Conservation (phyloP, 1,139 yeast species). For the Debaryomyces sp. region DNA sequence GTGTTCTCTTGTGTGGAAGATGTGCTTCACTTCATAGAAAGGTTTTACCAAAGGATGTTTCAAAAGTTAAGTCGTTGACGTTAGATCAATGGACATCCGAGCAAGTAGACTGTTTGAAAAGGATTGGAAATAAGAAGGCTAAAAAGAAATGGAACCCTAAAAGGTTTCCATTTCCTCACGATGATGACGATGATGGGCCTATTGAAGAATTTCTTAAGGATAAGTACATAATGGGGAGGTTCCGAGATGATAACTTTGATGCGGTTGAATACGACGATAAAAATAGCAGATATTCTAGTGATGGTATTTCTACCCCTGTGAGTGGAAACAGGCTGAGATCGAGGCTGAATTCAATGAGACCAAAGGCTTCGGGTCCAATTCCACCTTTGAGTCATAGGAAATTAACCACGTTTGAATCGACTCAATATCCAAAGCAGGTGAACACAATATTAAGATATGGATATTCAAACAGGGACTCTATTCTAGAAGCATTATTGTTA, state of each 20-base stretch:
- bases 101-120: conserved; percentile 58
- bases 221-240: conserved; percentile 52
- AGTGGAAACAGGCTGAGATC: conserved; percentile 15
- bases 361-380: conserved; percentile 14
- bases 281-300: conserved; percentile 13
- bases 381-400: conserved; percentile 47
- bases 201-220: conserved; percentile 56
- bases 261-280: conserved; percentile 28
- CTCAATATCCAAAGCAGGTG: conserved; percentile 42
- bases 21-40: conserved; percentile 81
- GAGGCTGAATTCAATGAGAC: conserved; percentile 27
- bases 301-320: conserved; percentile 12
- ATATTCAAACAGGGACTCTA: conserved; percentile 46
- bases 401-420: conserved; percentile 45
- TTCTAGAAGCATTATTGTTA: conserved; percentile 52
- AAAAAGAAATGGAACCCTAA: conserved; percentile 66
- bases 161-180: conserved; percentile 68
- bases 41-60: conserved; percentile 61
- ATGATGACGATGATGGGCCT: conserved; percentile 59
- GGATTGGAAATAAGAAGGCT: conserved; percentile 67
- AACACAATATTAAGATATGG: conserved; percentile 48
- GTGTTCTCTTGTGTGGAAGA: conserved; percentile 73
- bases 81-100: conserved; percentile 76
- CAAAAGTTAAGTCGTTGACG: conserved; percentile 78
- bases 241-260: conserved; percentile 37